phyloP scores from a whole-genome alignment of 2,329 filamentous ascomycete species.

The Talaromyces rugulosus region DNA sequence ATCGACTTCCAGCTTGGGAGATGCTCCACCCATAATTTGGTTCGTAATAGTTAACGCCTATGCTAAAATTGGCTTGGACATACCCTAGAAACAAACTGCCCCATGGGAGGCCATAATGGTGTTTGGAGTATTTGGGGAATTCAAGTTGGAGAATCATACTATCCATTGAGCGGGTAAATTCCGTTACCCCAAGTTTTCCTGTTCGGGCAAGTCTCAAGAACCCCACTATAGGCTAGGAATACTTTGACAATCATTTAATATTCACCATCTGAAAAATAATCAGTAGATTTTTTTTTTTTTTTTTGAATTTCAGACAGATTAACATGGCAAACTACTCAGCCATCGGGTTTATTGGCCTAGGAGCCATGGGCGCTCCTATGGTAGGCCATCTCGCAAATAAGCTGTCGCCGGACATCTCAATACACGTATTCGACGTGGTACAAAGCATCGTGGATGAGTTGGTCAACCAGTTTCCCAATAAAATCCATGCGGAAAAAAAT shows the following conservation, averaged over 20 bases:
- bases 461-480: conserved; percentile 34
- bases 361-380: conserved; percentile 55
- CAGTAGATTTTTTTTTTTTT: neutral
- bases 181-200: neutral
- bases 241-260: neutral
- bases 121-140: neutral
- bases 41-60: neutral
- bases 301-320: neutral
- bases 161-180: neutral
- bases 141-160: neutral
- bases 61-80: neutral
- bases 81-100: neutral
- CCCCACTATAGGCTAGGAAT: neutral
- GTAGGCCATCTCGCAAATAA: conserved; percentile 47
- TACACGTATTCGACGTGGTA: conserved; percentile 50
- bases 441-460: conserved; percentile 41
- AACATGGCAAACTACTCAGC: conserved; percentile 4
- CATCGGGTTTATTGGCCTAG: conserved; percentile 50
- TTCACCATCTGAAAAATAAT: neutral
- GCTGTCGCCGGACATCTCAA: conserved; percentile 37
- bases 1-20: neutral
- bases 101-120: neutral
- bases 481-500: conserved; percentile 37
- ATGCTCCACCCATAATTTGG: neutral
- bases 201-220: neutral